phyloP scores from a whole-genome alignment of 352 stramenopile species.

The Chrysophaeum taylorii region DNA sequence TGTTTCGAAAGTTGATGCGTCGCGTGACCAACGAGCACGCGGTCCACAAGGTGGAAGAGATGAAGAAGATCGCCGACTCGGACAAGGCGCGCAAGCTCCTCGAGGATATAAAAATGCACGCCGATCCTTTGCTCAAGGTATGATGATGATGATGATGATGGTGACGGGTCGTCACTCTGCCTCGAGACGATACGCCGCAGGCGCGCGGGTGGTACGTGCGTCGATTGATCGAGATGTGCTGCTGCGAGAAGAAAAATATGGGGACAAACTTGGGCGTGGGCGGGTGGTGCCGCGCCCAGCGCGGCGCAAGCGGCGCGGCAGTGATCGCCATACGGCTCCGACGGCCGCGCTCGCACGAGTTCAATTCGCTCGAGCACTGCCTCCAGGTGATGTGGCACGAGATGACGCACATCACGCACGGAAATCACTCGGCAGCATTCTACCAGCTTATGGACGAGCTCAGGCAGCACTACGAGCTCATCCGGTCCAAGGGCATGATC shows the following conservation, averaged over 20 bases:
- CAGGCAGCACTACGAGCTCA: slow-evolving; percentile 20
- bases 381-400: slow-evolving; percentile 31
- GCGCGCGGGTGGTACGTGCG: slow-evolving; percentile 28
- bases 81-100: slow-evolving; percentile 1
- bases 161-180: no score
- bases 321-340: slow-evolving; percentile 5
- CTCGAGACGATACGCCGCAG: no score
- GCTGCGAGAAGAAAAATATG: slow-evolving; percentile 4
- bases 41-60: no score
- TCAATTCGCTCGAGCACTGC: slow-evolving; percentile 21
- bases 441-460: slow-evolving; percentile 28
- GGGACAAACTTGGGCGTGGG: slow-evolving; percentile 2
- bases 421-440: slow-evolving; percentile 29
- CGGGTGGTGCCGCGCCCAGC: slow-evolving; percentile 4
- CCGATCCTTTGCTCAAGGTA: slow-evolving; percentile 4
- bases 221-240: slow-evolving; percentile 27
- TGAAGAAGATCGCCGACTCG: background rate
- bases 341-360: slow-evolving; percentile 2
- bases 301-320: background rate
- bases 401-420: slow-evolving; percentile 29
- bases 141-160: no score
- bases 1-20: no score
- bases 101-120: background rate
- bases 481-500: background rate
- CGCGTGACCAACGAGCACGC: no score